Conservation (phyloP, 495 filamentous ascomycete species). For the Aspergillus sparsus region DNA sequence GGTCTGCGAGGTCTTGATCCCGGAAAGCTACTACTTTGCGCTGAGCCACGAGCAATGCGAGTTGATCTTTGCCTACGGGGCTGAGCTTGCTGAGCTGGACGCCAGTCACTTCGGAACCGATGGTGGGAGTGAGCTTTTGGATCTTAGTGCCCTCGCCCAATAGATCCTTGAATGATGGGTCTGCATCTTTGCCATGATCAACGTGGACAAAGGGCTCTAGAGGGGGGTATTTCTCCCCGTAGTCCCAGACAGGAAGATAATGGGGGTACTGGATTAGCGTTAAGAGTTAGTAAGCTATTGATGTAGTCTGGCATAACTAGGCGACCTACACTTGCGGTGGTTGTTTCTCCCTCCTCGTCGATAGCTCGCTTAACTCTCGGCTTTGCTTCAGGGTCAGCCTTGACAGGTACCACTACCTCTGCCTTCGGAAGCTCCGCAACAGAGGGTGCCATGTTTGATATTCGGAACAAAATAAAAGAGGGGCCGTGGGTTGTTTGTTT, state of each 20-base stretch:
- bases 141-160: slow-evolving; percentile 46
- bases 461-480: not conserved
- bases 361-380: slow-evolving; percentile 8
- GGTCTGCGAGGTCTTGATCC: slow-evolving; percentile 73
- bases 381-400: slow-evolving; percentile 6
- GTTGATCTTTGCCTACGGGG: slow-evolving; percentile 71
- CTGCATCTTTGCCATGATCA: slow-evolving; percentile 74
- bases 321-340: slow-evolving; percentile 11
- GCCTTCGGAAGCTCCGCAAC: slow-evolving; percentile 5
- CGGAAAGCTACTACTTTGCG: slow-evolving; percentile 80
- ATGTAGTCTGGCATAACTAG: not conserved
- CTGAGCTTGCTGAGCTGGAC: slow-evolving; percentile 71
- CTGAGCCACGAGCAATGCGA: slow-evolving; percentile 76
- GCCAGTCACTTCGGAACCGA: slow-evolving; percentile 75
- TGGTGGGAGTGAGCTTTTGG: slow-evolving; percentile 67
- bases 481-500: not conserved
- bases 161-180: slow-evolving; percentile 66
- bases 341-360: slow-evolving; percentile 15
- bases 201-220: slow-evolving; percentile 68
- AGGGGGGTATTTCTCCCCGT: slow-evolving; percentile 39
- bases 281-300: not conserved
- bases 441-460: slow-evolving; percentile 9
- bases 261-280: slow-evolving; percentile 10
- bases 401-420: slow-evolving; percentile 13
- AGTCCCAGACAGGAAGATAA: slow-evolving; percentile 17